phyloP scores from a whole-genome alignment of 169 alveolate genomes.

The Plasmodium blacklocki region DNA sequence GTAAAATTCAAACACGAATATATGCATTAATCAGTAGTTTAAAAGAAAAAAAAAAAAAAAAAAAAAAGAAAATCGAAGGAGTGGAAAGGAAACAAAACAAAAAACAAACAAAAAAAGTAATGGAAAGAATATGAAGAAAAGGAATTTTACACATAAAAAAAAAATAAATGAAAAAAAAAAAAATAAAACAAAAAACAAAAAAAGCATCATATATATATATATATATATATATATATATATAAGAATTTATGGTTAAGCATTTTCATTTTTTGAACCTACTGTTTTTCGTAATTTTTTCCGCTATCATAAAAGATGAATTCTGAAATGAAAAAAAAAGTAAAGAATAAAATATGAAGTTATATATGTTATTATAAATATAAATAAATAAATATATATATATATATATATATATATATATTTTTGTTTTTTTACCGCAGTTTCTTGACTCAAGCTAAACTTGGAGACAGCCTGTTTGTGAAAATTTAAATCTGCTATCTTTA shows the following conservation, averaged over 20 bases:
- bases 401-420: neutral
- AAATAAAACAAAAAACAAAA: neutral
- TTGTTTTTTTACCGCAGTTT: conserved; percentile 19
- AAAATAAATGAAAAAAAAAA: neutral
- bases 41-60: neutral
- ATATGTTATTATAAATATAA: neutral
- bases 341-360: neutral
- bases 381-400: neutral
- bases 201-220: neutral
- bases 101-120: neutral
- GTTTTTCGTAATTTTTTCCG: conserved; percentile 48
- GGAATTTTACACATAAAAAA: conserved; percentile 5
- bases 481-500: conserved; percentile 35
- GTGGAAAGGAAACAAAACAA: neutral
- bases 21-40: neutral
- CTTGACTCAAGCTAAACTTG: conserved; percentile 30
- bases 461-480: conserved; percentile 40
- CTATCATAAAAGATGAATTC: conserved; percentile 72
- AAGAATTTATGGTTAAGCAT: neutral
- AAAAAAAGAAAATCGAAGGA: neutral
- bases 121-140: neutral
- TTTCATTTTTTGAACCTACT: conserved; percentile 43
- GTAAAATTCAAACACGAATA: neutral
- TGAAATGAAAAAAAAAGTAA: conserved; percentile 1
- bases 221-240: neutral